These are phyloP conservation scores for Plantago ovata DNA, from an alignment of 257 asterid genomes.

Conservation along the genomic window DNA sequence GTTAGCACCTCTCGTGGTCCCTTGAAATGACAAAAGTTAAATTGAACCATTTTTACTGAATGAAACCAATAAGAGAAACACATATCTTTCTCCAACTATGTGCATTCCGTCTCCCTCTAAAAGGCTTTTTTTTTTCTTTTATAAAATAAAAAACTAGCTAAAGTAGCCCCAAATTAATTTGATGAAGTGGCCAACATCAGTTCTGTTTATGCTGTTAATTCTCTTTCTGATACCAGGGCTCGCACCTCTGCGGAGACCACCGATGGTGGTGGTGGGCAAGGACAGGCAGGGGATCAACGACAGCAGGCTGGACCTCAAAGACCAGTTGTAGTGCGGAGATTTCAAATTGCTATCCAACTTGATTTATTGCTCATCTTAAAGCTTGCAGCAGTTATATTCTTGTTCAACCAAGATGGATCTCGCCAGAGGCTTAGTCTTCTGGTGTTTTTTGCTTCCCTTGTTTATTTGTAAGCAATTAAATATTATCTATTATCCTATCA, in stretches of 20 bases:
- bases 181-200: slow-evolving; percentile 3
- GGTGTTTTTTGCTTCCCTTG: slow-evolving; percentile 66
- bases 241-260: slow-evolving; percentile 51
- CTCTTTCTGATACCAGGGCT: slow-evolving; percentile 37
- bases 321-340: slow-evolving; percentile 74
- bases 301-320: slow-evolving; percentile 64
- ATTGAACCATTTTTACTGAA: no score
- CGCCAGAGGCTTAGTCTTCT: slow-evolving; percentile 80
- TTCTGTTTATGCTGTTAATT: slow-evolving; percentile 10
- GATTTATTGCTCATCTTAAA: slow-evolving; percentile 79
- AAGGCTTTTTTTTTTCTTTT: no score
- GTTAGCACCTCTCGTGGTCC: no score
- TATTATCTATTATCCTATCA: background rate
- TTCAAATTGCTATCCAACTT: slow-evolving; percentile 83
- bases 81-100: no score
- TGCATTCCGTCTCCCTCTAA: background rate
- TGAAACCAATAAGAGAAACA: no score
- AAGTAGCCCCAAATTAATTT: background rate
- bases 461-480: slow-evolving; percentile 69
- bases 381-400: slow-evolving; percentile 86
- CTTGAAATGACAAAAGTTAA: no score
- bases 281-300: slow-evolving; percentile 54
- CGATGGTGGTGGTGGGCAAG: slow-evolving; percentile 60
- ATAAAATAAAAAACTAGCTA: background rate
- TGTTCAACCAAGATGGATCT: slow-evolving; percentile 97